Percentiles rank a stretch among this genome's conserved stretches.
phyloP scores from a whole-genome alignment of 139 green algal genomes.

The Tetraselmis striata region DNA sequence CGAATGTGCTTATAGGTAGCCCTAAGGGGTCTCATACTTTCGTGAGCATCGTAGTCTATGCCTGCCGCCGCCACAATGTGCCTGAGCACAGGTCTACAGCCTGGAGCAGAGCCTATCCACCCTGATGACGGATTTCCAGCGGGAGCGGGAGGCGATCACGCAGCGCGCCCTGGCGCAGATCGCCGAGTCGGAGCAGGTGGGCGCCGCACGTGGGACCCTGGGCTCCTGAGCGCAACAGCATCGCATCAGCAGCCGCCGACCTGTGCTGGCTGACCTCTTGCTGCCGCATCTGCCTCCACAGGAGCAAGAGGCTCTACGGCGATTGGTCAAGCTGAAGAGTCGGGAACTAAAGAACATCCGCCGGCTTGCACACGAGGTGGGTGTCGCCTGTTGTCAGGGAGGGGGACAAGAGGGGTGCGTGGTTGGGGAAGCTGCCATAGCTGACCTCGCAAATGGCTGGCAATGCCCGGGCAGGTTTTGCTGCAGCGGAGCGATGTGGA shows the following conservation, averaged over 20 bases:
- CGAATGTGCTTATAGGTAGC: too few species aligned
- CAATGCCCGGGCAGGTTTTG: too few species aligned
- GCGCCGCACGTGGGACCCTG: too few species aligned
- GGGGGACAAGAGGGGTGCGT: too few species aligned
- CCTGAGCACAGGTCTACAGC: not conserved
- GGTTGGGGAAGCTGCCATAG: too few species aligned
- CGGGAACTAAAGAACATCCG: constrained; percentile 73
- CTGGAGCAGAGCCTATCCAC: constrained; percentile 6
- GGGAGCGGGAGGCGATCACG: not conserved
- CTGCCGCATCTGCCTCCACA: not conserved
- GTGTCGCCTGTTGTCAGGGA: too few species aligned
- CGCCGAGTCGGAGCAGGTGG: not conserved
- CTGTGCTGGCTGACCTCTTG: not conserved
- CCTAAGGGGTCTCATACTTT: too few species aligned
- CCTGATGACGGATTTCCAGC: not conserved
- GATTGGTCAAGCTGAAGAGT: constrained; percentile 54
- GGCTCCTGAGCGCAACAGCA: not conserved
- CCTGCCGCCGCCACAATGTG: too few species aligned
- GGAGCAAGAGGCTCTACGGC: constrained; percentile 9
- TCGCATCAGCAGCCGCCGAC: not conserved
- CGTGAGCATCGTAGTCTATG: too few species aligned
- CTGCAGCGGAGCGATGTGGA: constrained; percentile 78
- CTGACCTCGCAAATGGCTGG: too few species aligned
- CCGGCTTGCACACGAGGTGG: constrained; percentile 70
- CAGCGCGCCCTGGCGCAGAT: constrained; percentile 5